Conservation (phyloP, 176 grass and related monocot species). For the Paspalum vaginatum region DNA sequence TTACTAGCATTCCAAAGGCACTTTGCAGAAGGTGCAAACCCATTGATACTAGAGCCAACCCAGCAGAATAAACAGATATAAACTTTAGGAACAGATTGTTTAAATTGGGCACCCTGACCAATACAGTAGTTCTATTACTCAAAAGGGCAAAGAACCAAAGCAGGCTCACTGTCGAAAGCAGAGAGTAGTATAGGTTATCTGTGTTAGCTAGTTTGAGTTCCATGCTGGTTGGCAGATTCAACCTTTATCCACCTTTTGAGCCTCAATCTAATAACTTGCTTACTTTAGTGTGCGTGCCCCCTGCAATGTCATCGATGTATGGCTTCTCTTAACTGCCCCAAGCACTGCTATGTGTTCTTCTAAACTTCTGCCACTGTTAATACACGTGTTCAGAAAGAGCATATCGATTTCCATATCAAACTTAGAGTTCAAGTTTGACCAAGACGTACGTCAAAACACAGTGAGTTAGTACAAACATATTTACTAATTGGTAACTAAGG, state of each 20-base stretch:
- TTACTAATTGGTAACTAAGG: too few species aligned
- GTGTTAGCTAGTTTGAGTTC: conserved; percentile 19
- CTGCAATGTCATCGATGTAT: not conserved
- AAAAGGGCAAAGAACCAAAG: conserved; percentile 20
- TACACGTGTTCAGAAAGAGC: too few species aligned
- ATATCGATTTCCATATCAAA: too few species aligned
- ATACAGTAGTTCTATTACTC: not conserved
- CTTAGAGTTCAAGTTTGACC: too few species aligned
- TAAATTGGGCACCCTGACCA: not conserved
- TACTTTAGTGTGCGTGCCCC: not conserved
- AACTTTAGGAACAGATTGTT: not conserved
- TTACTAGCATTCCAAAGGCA: not conserved
- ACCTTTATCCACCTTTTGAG: conserved; percentile 12
- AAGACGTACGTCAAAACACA: too few species aligned
- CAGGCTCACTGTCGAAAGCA: not conserved
- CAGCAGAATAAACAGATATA: not conserved
- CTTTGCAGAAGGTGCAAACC: conserved; percentile 25
- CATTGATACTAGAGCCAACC: not conserved
- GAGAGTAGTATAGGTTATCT: conserved; percentile 1
- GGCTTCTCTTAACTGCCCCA: not conserved
- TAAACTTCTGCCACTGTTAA: too few species aligned
- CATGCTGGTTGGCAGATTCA: conserved; percentile 30
- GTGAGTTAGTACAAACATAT: too few species aligned
- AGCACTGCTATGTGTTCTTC: too few species aligned
- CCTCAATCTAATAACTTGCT: not conserved